Evolutionary conservation across 148 eudicot genomes (phyloP), one percentile per base, ranked within the genome.

Genomic region (Camellia lanceoleosa): DNA sequence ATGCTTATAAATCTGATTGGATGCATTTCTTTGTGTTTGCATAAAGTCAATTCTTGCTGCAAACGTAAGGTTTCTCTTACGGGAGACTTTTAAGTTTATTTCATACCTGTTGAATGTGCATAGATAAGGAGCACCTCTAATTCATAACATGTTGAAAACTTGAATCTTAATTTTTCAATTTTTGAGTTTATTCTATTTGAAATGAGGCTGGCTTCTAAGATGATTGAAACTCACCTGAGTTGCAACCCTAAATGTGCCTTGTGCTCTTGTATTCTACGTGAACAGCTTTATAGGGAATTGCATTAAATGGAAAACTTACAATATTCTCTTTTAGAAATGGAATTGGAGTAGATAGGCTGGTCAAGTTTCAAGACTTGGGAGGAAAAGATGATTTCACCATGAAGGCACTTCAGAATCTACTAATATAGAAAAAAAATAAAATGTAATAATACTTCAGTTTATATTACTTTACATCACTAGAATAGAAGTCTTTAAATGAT

Each of bases 291-390:
- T 8, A 16, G 10, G 16, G 11, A 61, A 38, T 62, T 43, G 7
- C 7, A 69, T 43, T 69, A 14, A 59, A 64, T 19, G 2, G 73
- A 15, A 30, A 66, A 69, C 10, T 46, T 52, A 52, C 13, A 14
- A 47, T 41, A 42, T 78, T 59, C 52, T 61, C 55, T 51, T 79
- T 80, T 89, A 94, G 98, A 79, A 84, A 88, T 79, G 98, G 98
- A 80, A 83, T 94, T 72, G 97, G 94, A 11, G 54, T 30, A 44
- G 97, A 92, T 83, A 89, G 98, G 82, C 65, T 92, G 76, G 89
- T 94, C 4, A 97, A 97, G 69, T 94, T 94, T 80, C 86, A 94
- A 84, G 97, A 92, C 46, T 80, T 94, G 84, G 98, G 98, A 64
- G 94, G 84, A 42, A 94, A 92, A 85, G 97, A 94, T 86, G 98